Conservation (phyloP, 805 yeast genomes). For the Lipomyces yamanashiensis region DNA sequence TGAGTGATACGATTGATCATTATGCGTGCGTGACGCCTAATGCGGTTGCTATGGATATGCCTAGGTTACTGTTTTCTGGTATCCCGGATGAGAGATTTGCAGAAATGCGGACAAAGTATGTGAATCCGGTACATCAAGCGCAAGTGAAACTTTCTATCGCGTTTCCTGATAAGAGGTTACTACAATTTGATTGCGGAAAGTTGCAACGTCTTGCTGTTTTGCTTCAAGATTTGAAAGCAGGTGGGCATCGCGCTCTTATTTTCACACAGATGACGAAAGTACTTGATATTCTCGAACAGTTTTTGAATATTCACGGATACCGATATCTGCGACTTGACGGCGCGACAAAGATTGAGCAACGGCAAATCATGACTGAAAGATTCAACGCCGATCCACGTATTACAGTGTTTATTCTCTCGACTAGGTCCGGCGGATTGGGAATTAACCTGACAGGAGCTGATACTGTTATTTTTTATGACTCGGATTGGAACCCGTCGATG, state of each 20-base stretch:
- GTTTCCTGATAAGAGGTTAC: slow-evolving; percentile 89
- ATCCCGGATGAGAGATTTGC: slow-evolving; percentile 40
- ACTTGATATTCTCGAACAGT: slow-evolving; percentile 88
- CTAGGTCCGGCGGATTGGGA: slow-evolving; percentile 98
- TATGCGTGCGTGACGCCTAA: slow-evolving; percentile 88
- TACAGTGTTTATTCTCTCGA: slow-evolving; percentile 80
- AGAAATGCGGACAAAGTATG: slow-evolving; percentile 35
- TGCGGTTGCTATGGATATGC: slow-evolving; percentile 75
- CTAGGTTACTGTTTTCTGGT: slow-evolving; percentile 41
- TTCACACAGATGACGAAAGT: slow-evolving; percentile 99
- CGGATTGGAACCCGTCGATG: slow-evolving; percentile 99
- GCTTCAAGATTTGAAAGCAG: slow-evolving; percentile 74
- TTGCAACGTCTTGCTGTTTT: slow-evolving; percentile 80
- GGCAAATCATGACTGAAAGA: slow-evolving; percentile 90
- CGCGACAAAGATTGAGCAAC: slow-evolving; percentile 94
- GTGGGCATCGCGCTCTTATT: slow-evolving; percentile 91
- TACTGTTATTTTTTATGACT: slow-evolving; percentile 95
- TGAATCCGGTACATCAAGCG: slow-evolving; percentile 71
- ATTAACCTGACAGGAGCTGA: slow-evolving; percentile 98
- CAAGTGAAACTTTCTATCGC: slow-evolving; percentile 90
- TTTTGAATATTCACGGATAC: slow-evolving; percentile 91
- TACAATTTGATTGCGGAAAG: slow-evolving; percentile 97
- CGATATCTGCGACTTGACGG: slow-evolving; percentile 95
- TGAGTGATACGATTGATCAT: slow-evolving; percentile 64
- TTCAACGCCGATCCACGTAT: slow-evolving; percentile 79